Conservation (phyloP, 306 rosid genomes). For the Geum urbanum region DNA sequence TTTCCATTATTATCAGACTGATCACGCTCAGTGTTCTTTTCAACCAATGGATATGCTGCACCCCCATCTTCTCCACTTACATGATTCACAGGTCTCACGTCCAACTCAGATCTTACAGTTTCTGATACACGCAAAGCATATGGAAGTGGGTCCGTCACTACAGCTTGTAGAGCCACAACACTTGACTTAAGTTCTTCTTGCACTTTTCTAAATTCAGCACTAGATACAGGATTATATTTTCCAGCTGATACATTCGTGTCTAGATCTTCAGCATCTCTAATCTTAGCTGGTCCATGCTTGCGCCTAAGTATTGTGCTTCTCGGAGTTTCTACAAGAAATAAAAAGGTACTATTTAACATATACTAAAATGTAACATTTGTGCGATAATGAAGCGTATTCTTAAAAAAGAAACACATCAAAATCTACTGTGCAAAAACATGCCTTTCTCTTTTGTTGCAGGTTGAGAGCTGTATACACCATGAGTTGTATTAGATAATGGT, state of each 20-base stretch:
- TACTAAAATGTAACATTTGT: neutral
- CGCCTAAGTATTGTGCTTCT: conserved; percentile 26
- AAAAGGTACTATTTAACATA: neutral
- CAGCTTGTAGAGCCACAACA: conserved; percentile 44
- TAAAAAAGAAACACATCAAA: too few species aligned
- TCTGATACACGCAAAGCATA: conserved; percentile 50
- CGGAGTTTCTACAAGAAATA: conserved; percentile 29
- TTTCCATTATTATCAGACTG: conserved; percentile 32
- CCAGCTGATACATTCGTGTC: conserved; percentile 1
- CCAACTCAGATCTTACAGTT: conserved; percentile 39
- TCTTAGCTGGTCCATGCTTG: conserved; percentile 52
- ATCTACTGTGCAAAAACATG: neutral
- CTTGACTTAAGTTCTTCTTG: conserved; percentile 65
- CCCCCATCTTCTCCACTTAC: conserved; percentile 18
- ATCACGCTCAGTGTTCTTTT: conserved; percentile 27
- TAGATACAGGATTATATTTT: conserved; percentile 25
- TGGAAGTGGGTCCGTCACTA: conserved; percentile 78
- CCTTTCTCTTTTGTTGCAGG: conserved; percentile 32
- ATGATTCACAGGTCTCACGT: conserved; percentile 18
- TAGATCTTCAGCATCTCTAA: conserved; percentile 38
- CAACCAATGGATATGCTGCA: conserved; percentile 29
- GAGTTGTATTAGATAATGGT: neutral
- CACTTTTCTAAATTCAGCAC: conserved; percentile 42
- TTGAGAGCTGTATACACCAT: conserved; percentile 12
- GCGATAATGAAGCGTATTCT: neutral